phyloP scores from a whole-genome alignment of 495 filamentous ascomycete species.

The Tricharina praecox region DNA sequence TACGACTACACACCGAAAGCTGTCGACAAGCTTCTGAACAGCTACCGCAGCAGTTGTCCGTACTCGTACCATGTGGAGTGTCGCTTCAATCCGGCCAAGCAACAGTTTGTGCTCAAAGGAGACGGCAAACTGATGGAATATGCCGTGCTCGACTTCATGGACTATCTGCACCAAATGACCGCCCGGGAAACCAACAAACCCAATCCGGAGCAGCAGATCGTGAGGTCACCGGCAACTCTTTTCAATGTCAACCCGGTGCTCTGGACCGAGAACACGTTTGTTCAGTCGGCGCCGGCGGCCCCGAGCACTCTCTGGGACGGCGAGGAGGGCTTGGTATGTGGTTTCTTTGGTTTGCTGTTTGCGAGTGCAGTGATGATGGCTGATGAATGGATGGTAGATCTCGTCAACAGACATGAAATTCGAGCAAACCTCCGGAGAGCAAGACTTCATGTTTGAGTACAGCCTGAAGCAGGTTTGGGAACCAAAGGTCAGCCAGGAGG shows the following conservation, averaged over 20 bases:
- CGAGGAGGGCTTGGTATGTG: neutral
- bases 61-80: neutral
- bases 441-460: neutral
- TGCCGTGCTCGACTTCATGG: conserved; percentile 1
- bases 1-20: conserved; percentile 5
- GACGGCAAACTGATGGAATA: neutral
- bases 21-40: conserved; percentile 1
- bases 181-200: neutral
- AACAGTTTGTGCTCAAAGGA: conserved; percentile 2
- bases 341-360: neutral
- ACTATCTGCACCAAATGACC: neutral
- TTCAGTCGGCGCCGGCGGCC: neutral
- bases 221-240: neutral
- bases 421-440: neutral
- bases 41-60: neutral
- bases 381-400: neutral
- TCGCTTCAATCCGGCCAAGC: neutral
- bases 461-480: neutral
- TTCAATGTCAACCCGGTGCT: neutral
- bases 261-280: neutral
- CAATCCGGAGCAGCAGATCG: neutral
- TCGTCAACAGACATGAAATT: neutral
- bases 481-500: neutral
- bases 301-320: neutral
- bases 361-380: neutral